Conservation (phyloP, 352 stramenopile genomes). For the Blastocystis sp. region DNA sequence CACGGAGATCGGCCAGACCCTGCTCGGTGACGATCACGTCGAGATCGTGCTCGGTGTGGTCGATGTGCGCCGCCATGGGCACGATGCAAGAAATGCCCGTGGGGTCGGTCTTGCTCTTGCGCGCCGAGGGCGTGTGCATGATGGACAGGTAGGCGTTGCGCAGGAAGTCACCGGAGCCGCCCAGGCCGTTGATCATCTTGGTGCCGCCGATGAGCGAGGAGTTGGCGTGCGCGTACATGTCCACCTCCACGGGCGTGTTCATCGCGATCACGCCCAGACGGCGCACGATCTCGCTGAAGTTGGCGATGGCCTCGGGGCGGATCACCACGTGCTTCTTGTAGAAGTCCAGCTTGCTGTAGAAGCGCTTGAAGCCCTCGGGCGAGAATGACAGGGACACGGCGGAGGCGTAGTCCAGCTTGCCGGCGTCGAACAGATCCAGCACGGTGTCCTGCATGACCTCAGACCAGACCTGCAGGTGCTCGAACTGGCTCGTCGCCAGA, state of each 20-base stretch:
- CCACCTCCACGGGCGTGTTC: constrained; percentile 69
- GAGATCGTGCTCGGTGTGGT: constrained; percentile 68
- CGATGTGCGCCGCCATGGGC: constrained; percentile 67
- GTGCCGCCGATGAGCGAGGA: constrained; percentile 66
- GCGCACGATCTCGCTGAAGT: constrained; percentile 65
- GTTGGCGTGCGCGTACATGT: constrained; percentile 69
- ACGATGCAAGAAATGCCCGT: constrained; percentile 69
- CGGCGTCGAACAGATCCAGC: constrained; percentile 62
- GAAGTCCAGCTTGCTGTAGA: constrained; percentile 67
- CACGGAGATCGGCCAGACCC: constrained; percentile 66
- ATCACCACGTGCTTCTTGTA: constrained; percentile 67
- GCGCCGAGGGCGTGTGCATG: constrained; percentile 67
- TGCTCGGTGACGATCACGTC: constrained; percentile 69
- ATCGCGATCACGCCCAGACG: constrained; percentile 69
- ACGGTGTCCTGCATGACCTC: constrained; percentile 69
- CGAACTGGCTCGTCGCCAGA: constrained; percentile 49
- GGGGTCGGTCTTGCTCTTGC: constrained; percentile 67
- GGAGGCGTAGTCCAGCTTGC: constrained; percentile 67
- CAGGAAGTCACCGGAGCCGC: constrained; percentile 66
- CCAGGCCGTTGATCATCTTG: constrained; percentile 69
- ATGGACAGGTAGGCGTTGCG: constrained; percentile 69
- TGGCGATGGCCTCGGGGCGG: constrained; percentile 64
- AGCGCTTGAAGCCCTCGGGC: constrained; percentile 60
- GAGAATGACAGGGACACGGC: constrained; percentile 63
- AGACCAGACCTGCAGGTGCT: constrained; percentile 67